These are phyloP conservation scores for Hippophae tibetana DNA, from an alignment of 306 rosid genomes.

Conservation along the genomic window DNA sequence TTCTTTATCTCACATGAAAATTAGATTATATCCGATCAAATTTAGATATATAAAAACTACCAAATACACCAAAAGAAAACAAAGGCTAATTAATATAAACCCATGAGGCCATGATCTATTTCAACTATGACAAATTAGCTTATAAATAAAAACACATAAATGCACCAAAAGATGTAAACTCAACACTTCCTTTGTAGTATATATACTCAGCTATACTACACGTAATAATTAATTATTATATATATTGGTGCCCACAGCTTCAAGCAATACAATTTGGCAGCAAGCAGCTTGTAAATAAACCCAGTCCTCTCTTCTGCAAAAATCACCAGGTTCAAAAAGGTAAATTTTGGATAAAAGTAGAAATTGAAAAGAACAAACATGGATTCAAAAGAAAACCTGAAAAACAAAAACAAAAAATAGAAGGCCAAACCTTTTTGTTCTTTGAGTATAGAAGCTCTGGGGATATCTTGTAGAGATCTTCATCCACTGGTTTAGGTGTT, in stretches of 20 bases:
- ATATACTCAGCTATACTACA: constrained; percentile 2
- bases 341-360: too few species aligned
- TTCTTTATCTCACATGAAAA: too few species aligned
- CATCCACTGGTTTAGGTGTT: constrained; percentile 65
- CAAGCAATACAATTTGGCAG: constrained; percentile 70
- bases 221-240: background rate
- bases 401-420: too few species aligned
- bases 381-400: too few species aligned
- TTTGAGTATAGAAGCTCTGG: constrained; percentile 51
- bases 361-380: too few species aligned
- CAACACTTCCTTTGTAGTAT: constrained; percentile 1
- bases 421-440: constrained; percentile 47
- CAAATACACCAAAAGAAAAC: too few species aligned
- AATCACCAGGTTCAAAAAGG: constrained; percentile 4
- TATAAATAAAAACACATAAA: too few species aligned
- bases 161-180: background rate
- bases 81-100: too few species aligned
- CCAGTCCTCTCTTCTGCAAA: constrained; percentile 72
- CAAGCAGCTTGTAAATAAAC: constrained; percentile 71
- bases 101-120: too few species aligned
- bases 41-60: too few species aligned
- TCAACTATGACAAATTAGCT: too few species aligned
- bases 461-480: constrained; percentile 75
- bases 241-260: constrained; percentile 8
- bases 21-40: too few species aligned